Base-by-base conservation (phyloP, 805 yeast genomes). In the Kodamaea restingae region DNA sequence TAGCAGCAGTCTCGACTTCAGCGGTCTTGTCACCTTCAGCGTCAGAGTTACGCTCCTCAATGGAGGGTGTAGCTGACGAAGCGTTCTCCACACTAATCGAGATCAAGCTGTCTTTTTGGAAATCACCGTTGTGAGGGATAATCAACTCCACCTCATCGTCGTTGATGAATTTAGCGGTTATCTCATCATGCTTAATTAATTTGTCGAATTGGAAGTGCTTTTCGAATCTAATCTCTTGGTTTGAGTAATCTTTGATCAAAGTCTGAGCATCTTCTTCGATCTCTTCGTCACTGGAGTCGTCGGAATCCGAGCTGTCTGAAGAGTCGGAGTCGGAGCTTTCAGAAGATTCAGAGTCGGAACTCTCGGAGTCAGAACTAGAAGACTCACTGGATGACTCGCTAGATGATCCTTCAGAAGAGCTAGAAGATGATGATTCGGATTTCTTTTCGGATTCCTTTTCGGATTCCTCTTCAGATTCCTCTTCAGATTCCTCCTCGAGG, bases 131-230 rank as follows among this genome's bases (percentile, higher is more conserved):
- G 41, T 61, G 62, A 37, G 74, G 74, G 44, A 68, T 61, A 32
- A 59, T 57, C 44, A 68, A 53, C 51, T 67, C 71, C 43, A 68
- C 61, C 54, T 68, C 73, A 40, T 63, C 67, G 36, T 61, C 60
- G 27, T 55, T 56, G 41, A 61, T 44, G 46, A 67, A 64, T 38
- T 53, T 54, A 20, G 73, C 73, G 43, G 52, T 58, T 45, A 68
- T 64, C 48, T 63, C 60, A 32, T 61, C 58, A 35, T 55, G 58
- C 40, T 63, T 63, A 44, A 68, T 56, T 20, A 57, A 38, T 50
- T 66, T 66, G 40, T 63, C 71, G 45, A 68, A 68, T 39, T 61
- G 61, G 49, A 66, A 67, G 46, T 63, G 65, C 52, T 68, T 68
- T 49, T 67, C 71, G 44, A 68, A 68, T 38, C 52, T 55, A 36